Evolutionary conservation across 345 rosid species (phyloP).

Genomic region (Syzygium grande): DNA sequence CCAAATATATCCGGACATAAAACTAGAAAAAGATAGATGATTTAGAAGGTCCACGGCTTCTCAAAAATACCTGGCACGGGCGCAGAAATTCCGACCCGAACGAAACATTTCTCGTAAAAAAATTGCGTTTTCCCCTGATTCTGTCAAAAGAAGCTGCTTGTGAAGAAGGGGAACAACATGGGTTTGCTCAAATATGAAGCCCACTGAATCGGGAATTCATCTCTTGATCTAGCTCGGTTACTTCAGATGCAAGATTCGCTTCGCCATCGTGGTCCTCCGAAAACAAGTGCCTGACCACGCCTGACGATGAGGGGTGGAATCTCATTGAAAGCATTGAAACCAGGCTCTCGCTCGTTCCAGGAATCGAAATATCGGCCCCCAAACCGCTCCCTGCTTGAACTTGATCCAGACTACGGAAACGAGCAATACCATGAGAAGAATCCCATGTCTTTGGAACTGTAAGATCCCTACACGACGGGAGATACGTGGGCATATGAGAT

Average conservation of each 20-base stretch:
- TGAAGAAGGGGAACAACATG: not conserved
- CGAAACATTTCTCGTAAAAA: not conserved
- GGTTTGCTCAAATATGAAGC: not conserved
- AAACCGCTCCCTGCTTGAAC: not conserved
- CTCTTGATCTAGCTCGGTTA: not conserved
- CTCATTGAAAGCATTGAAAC: not conserved
- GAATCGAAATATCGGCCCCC: not conserved
- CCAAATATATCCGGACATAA: not conserved
- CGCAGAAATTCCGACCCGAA: not conserved
- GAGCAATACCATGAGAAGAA: not conserved
- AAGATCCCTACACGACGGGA: not conserved
- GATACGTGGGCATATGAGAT: not conserved
- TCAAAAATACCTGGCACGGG: not conserved
- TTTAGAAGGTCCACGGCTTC: not conserved
- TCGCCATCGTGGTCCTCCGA: not conserved
- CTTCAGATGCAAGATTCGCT: not conserved
- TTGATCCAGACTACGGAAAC: not conserved
- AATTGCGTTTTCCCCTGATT: not conserved
- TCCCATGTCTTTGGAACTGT: not conserved
- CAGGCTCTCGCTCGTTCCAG: not conserved
- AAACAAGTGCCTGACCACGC: not conserved
- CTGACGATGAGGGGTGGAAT: not conserved
- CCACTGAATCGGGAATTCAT: not conserved
- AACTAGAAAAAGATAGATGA: not conserved
- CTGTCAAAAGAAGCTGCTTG: not conserved